A percentile compares a stretch with the other conserved stretches of the same genome.
These are phyloP conservation scores for Starmerella stellata DNA, from an alignment of 805 yeast species.

Conservation along the genomic window DNA sequence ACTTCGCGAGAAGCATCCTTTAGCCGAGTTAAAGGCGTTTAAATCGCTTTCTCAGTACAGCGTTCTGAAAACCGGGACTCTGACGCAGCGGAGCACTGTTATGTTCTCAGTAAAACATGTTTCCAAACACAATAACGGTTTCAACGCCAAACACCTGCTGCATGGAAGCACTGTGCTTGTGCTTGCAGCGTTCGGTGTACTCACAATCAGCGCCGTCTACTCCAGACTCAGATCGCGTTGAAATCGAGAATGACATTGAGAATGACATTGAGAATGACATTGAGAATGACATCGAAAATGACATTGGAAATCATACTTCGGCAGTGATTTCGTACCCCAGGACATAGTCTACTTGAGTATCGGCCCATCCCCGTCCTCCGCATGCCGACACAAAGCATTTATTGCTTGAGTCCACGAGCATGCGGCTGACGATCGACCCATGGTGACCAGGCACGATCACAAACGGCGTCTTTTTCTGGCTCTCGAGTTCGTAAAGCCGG, in stretches of 20 bases:
- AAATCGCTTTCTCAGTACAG: slow-evolving; percentile 20
- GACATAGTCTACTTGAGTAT: slow-evolving; percentile 52
- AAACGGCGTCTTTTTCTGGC: slow-evolving; percentile 39
- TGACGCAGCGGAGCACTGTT: slow-evolving; percentile 10
- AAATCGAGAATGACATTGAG: too few species aligned
- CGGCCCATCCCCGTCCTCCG: slow-evolving; percentile 93
- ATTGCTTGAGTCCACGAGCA: slow-evolving; percentile 72
- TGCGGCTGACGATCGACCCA: slow-evolving; percentile 68
- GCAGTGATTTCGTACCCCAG: slow-evolving; percentile 43
- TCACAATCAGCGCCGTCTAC: not conserved
- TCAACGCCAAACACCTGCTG: not conserved
- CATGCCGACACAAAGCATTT: slow-evolving; percentile 77
- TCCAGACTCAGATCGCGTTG: not conserved
- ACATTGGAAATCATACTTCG: too few species aligned
- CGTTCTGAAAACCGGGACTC: slow-evolving; percentile 21
- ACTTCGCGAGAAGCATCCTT: slow-evolving; percentile 15
- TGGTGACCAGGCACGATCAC: slow-evolving; percentile 90
- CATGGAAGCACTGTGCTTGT: not conserved
- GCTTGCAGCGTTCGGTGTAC: not conserved
- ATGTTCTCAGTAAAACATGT: slow-evolving; percentile 8
- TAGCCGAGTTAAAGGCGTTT: slow-evolving; percentile 14
- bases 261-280: too few species aligned
- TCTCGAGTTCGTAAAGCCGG: slow-evolving; percentile 56
- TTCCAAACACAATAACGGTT: slow-evolving; percentile 1
- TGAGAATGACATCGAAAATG: too few species aligned